phyloP scores from a whole-genome alignment of 768 basidiomycete genomes.

The Pisolithus orientalis region DNA sequence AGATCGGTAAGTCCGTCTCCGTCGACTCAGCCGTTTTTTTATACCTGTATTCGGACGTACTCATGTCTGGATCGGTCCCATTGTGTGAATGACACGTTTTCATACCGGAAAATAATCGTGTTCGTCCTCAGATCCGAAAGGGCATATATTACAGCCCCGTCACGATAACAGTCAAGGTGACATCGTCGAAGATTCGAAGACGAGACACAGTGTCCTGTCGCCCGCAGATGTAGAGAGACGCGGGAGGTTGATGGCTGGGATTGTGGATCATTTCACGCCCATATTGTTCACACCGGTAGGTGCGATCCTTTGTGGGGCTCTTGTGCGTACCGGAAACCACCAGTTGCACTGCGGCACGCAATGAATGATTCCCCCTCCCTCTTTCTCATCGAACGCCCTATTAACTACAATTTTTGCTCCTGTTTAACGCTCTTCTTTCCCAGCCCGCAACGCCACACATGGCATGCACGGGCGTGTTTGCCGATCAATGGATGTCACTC shows the following conservation, averaged over 20 bases:
- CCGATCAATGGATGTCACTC: conserved; percentile 63
- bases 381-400: neutral
- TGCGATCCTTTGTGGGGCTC: conserved; percentile 2
- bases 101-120: neutral
- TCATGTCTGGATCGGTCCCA: neutral
- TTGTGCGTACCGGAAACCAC: neutral
- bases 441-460: conserved; percentile 59
- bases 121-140: conserved; percentile 44
- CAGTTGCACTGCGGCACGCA: neutral
- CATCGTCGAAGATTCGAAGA: neutral
- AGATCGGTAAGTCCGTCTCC: conserved; percentile 37
- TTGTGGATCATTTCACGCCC: conserved; percentile 68
- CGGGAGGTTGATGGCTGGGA: conserved; percentile 40
- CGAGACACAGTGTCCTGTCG: conserved; percentile 21
- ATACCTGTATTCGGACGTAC: too few species aligned
- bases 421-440: neutral
- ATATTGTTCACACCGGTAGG: conserved; percentile 58
- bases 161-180: conserved; percentile 32
- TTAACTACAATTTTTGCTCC: neutral
- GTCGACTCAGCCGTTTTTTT: neutral
- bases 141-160: conserved; percentile 59
- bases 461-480: conserved; percentile 66
- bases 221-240: conserved; percentile 35
- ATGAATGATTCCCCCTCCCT: neutral
- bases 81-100: neutral